A percentile compares a stretch with the other conserved stretches of the same genome.
phyloP scores from a whole-genome alignment of 1,284 basidiomycete species.

The Moesziomyces parantarcticus region DNA sequence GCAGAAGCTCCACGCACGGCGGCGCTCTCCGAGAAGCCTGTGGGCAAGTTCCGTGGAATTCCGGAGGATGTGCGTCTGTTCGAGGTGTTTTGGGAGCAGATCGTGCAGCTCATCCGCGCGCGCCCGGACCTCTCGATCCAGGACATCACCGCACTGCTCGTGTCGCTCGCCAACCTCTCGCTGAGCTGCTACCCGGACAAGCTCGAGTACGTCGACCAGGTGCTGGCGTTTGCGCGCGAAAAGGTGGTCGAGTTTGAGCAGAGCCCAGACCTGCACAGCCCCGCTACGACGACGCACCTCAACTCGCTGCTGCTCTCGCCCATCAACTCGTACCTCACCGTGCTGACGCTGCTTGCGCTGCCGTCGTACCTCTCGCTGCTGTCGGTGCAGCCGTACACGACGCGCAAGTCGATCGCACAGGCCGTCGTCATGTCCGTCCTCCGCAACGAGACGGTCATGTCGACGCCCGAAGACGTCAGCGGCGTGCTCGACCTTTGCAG shows the following conservation, averaged over 20 bases:
- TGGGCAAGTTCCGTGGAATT: conserved; percentile 64
- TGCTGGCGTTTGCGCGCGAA: conserved; percentile 63
- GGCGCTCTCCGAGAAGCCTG: conserved; percentile 27
- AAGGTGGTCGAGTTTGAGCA: conserved; percentile 58
- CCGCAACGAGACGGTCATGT: conserved; percentile 62
- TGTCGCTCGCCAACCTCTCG: conserved; percentile 63
- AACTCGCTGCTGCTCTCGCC: conserved; percentile 63
- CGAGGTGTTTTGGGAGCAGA: conserved; percentile 67
- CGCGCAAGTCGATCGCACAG: conserved; percentile 63
- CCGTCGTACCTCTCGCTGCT: conserved; percentile 61
- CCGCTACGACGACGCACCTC: conserved; percentile 53
- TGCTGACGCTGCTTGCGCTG: conserved; percentile 63
- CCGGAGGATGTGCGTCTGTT: conserved; percentile 66
- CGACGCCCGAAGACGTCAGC: conserved; percentile 64
- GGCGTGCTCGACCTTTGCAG: conserved; percentile 64
- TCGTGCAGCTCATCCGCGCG: conserved; percentile 64
- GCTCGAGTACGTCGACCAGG: conserved; percentile 67
- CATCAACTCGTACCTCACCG: conserved; percentile 62
- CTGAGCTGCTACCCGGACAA: conserved; percentile 67
- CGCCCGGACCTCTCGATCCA: conserved; percentile 66
- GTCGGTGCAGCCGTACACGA: conserved; percentile 58
- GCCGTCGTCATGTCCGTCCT: conserved; percentile 64
- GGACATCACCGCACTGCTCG: conserved; percentile 64
- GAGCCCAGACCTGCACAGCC: conserved; percentile 54
- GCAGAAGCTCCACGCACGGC: conserved; percentile 23